These are phyloP conservation scores for Rhytidiadelphus loreus DNA, from an alignment of 225 moss, liverwort and hornwort genomes.

Conservation along the genomic window DNA sequence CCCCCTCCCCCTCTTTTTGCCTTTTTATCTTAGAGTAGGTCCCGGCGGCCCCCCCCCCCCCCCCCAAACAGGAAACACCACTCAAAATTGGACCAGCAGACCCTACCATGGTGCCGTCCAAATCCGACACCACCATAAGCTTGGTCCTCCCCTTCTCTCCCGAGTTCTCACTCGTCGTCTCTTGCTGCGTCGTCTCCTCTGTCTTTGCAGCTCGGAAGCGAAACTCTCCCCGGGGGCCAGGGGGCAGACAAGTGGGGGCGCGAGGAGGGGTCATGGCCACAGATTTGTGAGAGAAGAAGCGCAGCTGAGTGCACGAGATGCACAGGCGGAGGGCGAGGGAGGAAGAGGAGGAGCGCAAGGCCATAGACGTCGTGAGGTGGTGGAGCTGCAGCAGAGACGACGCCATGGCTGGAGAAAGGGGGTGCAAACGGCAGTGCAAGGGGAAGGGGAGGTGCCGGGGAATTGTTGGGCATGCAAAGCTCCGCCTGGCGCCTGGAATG, in stretches of 20 bases:
- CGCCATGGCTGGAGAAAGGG: background rate
- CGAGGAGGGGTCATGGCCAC: background rate
- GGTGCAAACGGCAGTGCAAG: background rate
- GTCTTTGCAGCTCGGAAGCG: conserved; percentile 13
- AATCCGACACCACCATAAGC: conserved; percentile 46
- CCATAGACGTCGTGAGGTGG: background rate
- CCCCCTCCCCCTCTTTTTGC: no score
- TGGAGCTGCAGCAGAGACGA: conserved; percentile 7
- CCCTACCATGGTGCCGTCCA: conserved; percentile 42
- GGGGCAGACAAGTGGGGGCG: background rate
- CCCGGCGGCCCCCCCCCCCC: no score
- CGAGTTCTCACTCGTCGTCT: background rate
- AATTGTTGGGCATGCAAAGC: background rate
- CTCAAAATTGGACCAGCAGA: background rate
- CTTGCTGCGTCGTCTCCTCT: background rate
- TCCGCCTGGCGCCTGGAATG: background rate
- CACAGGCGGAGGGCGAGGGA: background rate
- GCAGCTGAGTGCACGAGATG: background rate
- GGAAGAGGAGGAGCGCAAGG: background rate
- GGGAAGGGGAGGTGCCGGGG: background rate
- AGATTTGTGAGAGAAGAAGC: background rate
- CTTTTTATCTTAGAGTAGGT: no score
- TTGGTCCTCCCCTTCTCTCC: background rate
- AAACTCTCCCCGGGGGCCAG: background rate
- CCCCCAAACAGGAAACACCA: background rate